Evolutionary conservation across 768 basidiomycete genomes (phyloP).

Genomic region (Pholiota conissans): DNA sequence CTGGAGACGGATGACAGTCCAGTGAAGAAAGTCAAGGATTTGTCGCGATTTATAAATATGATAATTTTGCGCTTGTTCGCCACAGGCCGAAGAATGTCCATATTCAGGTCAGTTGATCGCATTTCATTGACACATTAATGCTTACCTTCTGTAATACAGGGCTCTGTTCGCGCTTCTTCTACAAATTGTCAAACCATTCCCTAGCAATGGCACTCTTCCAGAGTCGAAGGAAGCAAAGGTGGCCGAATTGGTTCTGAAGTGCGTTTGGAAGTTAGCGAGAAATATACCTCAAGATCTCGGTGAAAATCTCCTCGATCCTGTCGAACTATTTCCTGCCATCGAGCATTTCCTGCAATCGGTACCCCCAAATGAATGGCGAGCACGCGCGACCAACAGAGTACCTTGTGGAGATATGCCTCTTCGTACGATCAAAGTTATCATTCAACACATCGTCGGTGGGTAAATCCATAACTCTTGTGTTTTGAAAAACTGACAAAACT

Average conservation of each 20-base stretch:
- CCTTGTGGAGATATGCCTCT: slow-evolving; percentile 98
- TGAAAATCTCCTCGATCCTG: slow-evolving; percentile 77
- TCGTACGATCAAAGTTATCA: slow-evolving; percentile 96
- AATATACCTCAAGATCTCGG: slow-evolving; percentile 91
- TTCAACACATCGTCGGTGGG: slow-evolving; percentile 95
- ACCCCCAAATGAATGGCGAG: slow-evolving; percentile 95
- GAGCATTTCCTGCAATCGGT: slow-evolving; percentile 94
- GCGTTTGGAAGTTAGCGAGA: slow-evolving; percentile 96
- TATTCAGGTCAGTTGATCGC: slow-evolving; percentile 69
- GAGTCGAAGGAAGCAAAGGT: slow-evolving; percentile 86
- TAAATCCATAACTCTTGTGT: slow-evolving; percentile 15
- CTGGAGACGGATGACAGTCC: slow-evolving; percentile 91
- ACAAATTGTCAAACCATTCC: slow-evolving; percentile 84
- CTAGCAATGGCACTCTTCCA: slow-evolving; percentile 63
- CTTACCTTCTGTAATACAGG: slow-evolving; percentile 34
- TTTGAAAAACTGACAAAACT: slow-evolving; percentile 9
- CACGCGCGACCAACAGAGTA: slow-evolving; percentile 84
- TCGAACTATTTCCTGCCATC: slow-evolving; percentile 87
- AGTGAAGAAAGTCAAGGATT: slow-evolving; percentile 83
- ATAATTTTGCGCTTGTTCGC: slow-evolving; percentile 93
- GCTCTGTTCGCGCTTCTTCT: slow-evolving; percentile 81
- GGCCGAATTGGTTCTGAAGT: slow-evolving; percentile 91
- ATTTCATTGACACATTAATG: neutral
- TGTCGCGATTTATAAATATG: slow-evolving; percentile 98
- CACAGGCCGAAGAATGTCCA: slow-evolving; percentile 84